Evolutionary conservation across 1,284 basidiomycete species (phyloP), one percentile per base, ranked within the genome.

Genomic region (Mycena sp.): DNA sequence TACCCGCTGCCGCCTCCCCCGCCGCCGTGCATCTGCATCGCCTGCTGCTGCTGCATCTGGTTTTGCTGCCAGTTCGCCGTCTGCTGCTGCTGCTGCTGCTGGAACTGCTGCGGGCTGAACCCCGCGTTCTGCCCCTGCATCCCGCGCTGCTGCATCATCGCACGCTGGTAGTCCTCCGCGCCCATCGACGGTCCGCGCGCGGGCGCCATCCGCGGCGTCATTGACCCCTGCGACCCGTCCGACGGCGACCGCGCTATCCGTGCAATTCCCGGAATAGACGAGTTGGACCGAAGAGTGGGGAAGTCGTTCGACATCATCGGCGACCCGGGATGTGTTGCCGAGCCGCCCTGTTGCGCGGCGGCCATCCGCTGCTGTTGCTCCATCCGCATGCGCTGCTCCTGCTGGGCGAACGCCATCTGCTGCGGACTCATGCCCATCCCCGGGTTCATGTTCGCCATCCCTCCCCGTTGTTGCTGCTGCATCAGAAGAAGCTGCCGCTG

Each of bases 201-300:
- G 9, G 75, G 70, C 55, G 69, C 65, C 59, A 89, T 88, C 23
- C 87, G 84, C 52, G 84, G 80, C 6, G 80, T 80, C 63, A 67
- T 65, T 29, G 52, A 61, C 32, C 58, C 59, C 6, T 58, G 26
- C 54, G 49, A 46, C 12, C 51, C 52, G 41, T 91, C 89, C 19
- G 88, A 86, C 23, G 90, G 90, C 43, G 90, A 91, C 59, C 89
- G 81, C 53, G 85, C 83, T 68, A 85, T 90, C 68, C 90, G 81
- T 32, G 90, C 87, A 61, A 92, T 91, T 5, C 90, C 89, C 0
- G 89, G 88, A 63, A 91, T 87, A 29, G 83, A 74, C 45, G 82
- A 79, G 69, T 87, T 86, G 19, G 87, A 86, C 28, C 84, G 82
- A 51, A 85, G 72, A 11, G 78, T 68, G 63, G 83, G 72, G 71